Evolutionary conservation across 2,329 filamentous ascomycete species (phyloP).

Genomic region (Colletotrichum phormii): DNA sequence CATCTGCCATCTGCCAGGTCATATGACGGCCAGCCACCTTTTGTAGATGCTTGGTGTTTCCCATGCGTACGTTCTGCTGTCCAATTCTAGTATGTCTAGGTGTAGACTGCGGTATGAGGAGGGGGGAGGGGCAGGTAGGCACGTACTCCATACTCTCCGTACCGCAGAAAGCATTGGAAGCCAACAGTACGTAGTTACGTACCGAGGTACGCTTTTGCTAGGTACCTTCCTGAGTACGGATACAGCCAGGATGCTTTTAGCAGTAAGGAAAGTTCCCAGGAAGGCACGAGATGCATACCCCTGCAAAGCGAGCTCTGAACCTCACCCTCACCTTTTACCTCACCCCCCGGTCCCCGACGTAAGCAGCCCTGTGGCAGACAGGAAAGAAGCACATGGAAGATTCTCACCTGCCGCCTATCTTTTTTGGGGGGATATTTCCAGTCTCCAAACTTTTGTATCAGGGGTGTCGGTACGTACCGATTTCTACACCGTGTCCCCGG

Average conservation of each 20-base stretch:
- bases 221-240: not conserved
- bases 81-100: not conserved
- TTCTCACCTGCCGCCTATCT: conserved; percentile 20
- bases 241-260: conserved; percentile 2
- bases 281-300: conserved; percentile 16
- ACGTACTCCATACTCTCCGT: not conserved
- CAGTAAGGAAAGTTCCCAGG: not conserved
- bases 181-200: not conserved
- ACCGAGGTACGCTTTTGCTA: no score
- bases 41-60: not conserved
- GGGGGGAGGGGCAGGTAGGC: not conserved
- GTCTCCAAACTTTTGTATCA: conserved; percentile 1
- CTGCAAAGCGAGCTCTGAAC: not conserved
- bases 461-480: conserved; percentile 6
- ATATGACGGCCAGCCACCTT: not conserved
- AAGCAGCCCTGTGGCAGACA: conserved; percentile 19
- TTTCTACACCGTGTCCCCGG: conserved; percentile 1
- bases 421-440: not conserved
- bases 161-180: not conserved
- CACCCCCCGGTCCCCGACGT: not conserved
- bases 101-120: not conserved
- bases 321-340: not conserved
- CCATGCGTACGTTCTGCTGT: not conserved
- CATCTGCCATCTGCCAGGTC: not conserved
- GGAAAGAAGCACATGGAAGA: not conserved